Conservation (phyloP, 805 yeast species). For the Priceomyces medius region DNA sequence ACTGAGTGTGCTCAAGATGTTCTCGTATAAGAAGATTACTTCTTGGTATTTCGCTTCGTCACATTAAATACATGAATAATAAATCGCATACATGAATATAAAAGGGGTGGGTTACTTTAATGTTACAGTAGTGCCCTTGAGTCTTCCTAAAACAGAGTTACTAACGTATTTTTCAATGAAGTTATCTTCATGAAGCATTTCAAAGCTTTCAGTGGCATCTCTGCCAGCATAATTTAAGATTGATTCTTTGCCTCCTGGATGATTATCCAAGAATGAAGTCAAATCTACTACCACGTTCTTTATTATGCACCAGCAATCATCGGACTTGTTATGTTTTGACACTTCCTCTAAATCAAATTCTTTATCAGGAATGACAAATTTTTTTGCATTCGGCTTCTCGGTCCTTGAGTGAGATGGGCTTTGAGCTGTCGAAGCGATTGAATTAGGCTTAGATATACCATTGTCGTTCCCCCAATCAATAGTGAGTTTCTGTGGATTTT, state of each 20-base stretch:
- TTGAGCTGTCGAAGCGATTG: constrained; percentile 4
- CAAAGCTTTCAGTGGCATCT: constrained; percentile 51
- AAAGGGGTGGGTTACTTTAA: constrained; percentile 30
- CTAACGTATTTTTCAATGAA: constrained; percentile 51
- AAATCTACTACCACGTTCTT: constrained; percentile 50
- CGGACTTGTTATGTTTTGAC: constrained; percentile 43
- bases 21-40: too few relatives aligned
- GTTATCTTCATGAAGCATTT: constrained; percentile 56
- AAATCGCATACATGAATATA: too few relatives aligned
- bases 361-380: constrained; percentile 44
- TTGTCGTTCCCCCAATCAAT: constrained; percentile 30
- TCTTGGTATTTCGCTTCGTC: too few relatives aligned
- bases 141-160: constrained; percentile 47
- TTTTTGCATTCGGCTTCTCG: constrained; percentile 7
- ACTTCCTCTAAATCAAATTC: constrained; percentile 50
- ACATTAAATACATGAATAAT: constrained; percentile 3
- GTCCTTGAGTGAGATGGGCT: neutral
- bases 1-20: too few relatives aligned
- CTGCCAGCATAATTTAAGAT: constrained; percentile 47
- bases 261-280: constrained; percentile 44
- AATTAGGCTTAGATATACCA: neutral
- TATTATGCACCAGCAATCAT: constrained; percentile 55
- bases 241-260: constrained; percentile 64
- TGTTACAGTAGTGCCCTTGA: constrained; percentile 48
- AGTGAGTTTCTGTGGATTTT: constrained; percentile 27